A percentile compares a stretch with the other conserved stretches of the same genome.
Conservation (phyloP, 768 basidiomycete species). For the Leucosporidium yakuticum region DNA sequence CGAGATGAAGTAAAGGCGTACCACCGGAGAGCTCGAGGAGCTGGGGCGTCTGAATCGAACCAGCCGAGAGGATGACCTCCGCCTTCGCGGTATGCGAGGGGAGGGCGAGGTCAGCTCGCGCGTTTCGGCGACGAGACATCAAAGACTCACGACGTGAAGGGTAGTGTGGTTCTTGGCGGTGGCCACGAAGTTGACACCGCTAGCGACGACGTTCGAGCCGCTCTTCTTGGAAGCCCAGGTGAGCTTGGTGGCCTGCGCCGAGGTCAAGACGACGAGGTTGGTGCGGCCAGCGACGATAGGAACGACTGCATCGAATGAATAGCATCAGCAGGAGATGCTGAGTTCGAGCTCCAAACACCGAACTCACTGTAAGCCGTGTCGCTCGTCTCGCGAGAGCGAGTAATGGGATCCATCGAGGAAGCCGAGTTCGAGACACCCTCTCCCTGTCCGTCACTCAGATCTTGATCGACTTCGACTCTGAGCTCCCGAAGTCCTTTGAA, state of each 20-base stretch:
- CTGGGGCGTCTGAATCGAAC: slow-evolving; percentile 29
- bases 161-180: not conserved
- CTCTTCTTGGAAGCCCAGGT: not conserved
- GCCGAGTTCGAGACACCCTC: slow-evolving; percentile 13
- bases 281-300: slow-evolving; percentile 1
- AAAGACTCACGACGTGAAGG: not conserved
- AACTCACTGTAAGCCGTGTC: slow-evolving; percentile 26
- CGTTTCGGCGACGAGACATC: not conserved
- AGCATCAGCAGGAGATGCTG: not conserved
- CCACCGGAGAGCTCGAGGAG: slow-evolving; percentile 31
- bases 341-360: not conserved
- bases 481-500: not conserved
- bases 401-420: slow-evolving; percentile 10
- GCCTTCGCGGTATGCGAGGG: slow-evolving; percentile 4
- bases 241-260: slow-evolving; percentile 44
- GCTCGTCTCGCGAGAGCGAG: slow-evolving; percentile 6
- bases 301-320: not conserved
- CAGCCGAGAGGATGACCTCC: slow-evolving; percentile 39
- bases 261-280: slow-evolving; percentile 45
- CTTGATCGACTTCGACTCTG: slow-evolving; percentile 10
- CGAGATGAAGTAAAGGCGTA: no score
- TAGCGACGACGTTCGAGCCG: slow-evolving; percentile 3
- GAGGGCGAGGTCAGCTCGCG: not conserved
- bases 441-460: not conserved
- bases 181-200: slow-evolving; percentile 14